Base-by-base conservation (phyloP, 257 asterid species). In the Ophiorrhiza pumila region DNA sequence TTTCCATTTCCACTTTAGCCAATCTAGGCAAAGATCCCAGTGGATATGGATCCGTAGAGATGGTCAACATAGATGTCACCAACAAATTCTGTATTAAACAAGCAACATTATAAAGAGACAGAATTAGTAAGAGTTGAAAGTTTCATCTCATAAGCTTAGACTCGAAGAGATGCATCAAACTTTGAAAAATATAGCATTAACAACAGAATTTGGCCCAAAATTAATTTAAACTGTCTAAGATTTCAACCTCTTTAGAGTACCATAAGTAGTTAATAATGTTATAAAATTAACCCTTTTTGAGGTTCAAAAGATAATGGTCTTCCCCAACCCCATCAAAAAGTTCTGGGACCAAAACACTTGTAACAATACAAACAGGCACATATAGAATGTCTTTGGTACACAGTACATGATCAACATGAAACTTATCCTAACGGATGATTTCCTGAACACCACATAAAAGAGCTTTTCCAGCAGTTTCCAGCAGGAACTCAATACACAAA, bases 21-120 rank as follows among this genome's bases (percentile, higher is more conserved):
- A 85, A 52, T 71, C 82, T 74, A 79, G 83, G 87, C 72, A 72
- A 58, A 29, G 80, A 61, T 15, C 82, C 23, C 23, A 60, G 74
- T 43, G 74, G 85, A 73, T 71, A 45, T 69, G 88, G 86, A 64
- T 87, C 89, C 0, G 76, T 74, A 23, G 90, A 80, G 62, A 80
- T 62, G 14, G 83, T 77, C 84, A 89, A 76, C 46, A 79, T 90
- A 2, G 98, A 93, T 35, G 98, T 87, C 69, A 93, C 97, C 76
- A 83, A 80, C 77, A 93, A 79, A 82, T 87, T 90, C 98, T 92
- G 88, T 84, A 80, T 15, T 62, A 20, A 46, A 43, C 32, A 41
- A 47, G 35, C 8, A 22, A 23, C 31, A 46, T 35, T 34, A 39
- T 22, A 12, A 13, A 12, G 15, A 14, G 17, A 14, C 35, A 8